These are phyloP conservation scores for Lipomyces starkeyi DNA, from an alignment of 805 yeast genomes.

Conservation along the genomic window DNA sequence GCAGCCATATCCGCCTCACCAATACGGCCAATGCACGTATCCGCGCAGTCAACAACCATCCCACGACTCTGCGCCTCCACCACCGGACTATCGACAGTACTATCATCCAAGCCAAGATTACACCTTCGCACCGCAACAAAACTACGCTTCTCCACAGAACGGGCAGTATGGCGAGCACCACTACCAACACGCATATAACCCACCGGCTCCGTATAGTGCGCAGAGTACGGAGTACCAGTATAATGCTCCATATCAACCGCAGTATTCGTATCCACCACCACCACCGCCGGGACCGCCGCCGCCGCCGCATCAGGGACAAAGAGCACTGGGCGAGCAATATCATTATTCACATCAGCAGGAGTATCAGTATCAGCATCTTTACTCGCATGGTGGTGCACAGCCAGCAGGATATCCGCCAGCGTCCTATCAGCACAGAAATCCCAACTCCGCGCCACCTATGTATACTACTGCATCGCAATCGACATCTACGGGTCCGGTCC, in stretches of 20 bases:
- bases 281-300: background rate
- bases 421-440: background rate
- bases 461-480: no score
- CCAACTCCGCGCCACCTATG: no score
- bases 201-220: background rate
- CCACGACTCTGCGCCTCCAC: background rate
- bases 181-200: background rate
- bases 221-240: background rate
- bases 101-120: background rate
- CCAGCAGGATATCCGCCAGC: background rate
- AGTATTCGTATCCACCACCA: conserved; percentile 10
- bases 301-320: background rate
- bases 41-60: background rate
- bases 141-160: background rate
- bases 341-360: background rate
- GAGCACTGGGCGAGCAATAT: background rate
- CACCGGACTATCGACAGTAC: background rate
- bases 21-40: no score
- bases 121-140: background rate
- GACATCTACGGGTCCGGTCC: no score
- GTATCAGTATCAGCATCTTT: background rate
- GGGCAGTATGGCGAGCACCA: background rate
- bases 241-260: conserved; percentile 2
- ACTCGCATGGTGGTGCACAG: background rate
- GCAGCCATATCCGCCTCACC: conserved; percentile 2